Evolutionary conservation across 768 basidiomycete genomes (phyloP), one percentile per base, ranked within the genome.

Genomic region (Suillus americanus): DNA sequence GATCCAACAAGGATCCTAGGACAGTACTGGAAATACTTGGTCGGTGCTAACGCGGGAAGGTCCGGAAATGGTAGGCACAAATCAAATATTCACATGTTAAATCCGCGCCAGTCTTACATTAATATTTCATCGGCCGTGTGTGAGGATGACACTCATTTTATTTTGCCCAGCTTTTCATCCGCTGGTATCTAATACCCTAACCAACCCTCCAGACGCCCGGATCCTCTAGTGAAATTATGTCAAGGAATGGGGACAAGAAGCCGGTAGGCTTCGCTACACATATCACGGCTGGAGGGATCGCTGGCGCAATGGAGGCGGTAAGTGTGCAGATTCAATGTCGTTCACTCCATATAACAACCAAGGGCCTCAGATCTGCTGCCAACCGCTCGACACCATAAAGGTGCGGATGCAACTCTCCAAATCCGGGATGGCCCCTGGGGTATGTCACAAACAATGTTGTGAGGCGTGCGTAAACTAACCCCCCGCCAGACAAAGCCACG

Each of bases 341-440:
- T 46, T 50, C 1, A 9, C 9, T 41, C 25, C 6, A 2, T 40
- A 18, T 68, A 63, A 68, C 37, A 13, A 51, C 28, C 13, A 60
- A 41, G 41, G 63, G 46, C 20, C 28, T 30, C 35, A 94, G 91
- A 74, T 93, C 65, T 83, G 76, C 72, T 97, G 95, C 77, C 95
- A 97, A 74, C 95, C 95, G 13, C 87, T 99, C 51, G 97, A 99
- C 76, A 99, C 97, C 30, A 99, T 99, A 83, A 99, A 99, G 81
- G 97, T 98, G 70, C 94, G 97, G n/a, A 99, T 99, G 97, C 97
- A 99, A 80, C 88, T 99, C 63, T 93, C 92, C 64, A 87, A 81
- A 77, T 90, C 95, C 12, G 87, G 95, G 40, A 80, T 82, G 63
- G 76, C 82, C 48, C 87, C 92, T 61, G 97, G 97, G 55, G 97